A percentile compares a stretch with the other conserved stretches of the same genome.
Conservation (phyloP, 805 yeast genomes). For the Wickerhamomyces strasburgensis region DNA sequence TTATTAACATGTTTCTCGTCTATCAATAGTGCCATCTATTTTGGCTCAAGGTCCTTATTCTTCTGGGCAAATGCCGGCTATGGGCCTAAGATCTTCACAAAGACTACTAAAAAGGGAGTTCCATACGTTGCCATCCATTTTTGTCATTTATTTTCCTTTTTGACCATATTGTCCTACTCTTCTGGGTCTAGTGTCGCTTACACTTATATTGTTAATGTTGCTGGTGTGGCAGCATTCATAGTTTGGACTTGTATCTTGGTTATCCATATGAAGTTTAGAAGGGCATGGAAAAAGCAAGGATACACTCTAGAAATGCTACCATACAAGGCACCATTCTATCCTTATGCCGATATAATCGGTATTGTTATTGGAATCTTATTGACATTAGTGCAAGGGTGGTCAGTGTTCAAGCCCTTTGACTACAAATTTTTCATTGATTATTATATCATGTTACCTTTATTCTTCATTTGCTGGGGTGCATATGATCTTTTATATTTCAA, state of each 20-base stretch:
- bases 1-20: conserved; percentile 63
- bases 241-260: conserved; percentile 63
- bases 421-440: conserved; percentile 52
- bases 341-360: conserved; percentile 36
- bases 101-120: conserved; percentile 53
- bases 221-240: conserved; percentile 70
- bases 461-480: conserved; percentile 38
- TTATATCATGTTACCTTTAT: conserved; percentile 58
- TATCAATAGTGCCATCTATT: conserved; percentile 62
- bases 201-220: conserved; percentile 64
- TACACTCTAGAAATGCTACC: conserved; percentile 63
- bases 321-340: conserved; percentile 56
- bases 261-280: conserved; percentile 64
- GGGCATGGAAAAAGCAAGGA: conserved; percentile 53
- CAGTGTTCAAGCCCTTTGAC: conserved; percentile 42
- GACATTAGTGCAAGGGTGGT: conserved; percentile 45
- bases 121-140: conserved; percentile 56
- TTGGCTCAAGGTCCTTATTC: conserved; percentile 64
- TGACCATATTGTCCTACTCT: conserved; percentile 53
- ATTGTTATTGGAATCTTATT: conserved; percentile 34
- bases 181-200: conserved; percentile 54
- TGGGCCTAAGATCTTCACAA: conserved; percentile 52
- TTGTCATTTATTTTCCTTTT: conserved; percentile 55
- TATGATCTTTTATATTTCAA: conserved; percentile 37
- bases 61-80: conserved; percentile 57